Base-by-base conservation (phyloP, 768 basidiomycete genomes). In the Gyrodon lividus region DNA sequence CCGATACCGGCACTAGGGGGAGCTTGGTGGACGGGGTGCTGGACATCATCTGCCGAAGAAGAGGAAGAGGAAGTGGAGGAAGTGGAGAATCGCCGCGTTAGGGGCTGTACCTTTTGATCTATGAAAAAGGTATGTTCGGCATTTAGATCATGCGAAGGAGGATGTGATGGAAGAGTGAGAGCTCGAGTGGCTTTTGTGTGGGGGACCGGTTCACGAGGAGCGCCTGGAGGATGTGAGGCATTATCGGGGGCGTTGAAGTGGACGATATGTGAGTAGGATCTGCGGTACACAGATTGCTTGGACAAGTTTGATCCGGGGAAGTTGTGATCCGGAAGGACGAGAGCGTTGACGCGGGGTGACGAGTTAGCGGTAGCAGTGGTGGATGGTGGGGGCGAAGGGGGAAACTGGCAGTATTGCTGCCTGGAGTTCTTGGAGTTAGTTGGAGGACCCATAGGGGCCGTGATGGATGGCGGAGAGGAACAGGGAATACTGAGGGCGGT, bases 1-100 rank as follows among this genome's bases (percentile, higher is more conserved):
- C 88, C 85, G 43, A 84, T 87, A 17, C 82, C 83, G 2, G 63
- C 34, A 6, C 53, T 58, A n/a, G 51, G 42, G 20, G 55, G 51
- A 23, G 59, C 44, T 12, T 52, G 60, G 24, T 54, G 53, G 49
- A 39, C 45, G 43, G 14, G 30, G 6, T 35, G 39, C 17, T 35
- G 45, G 23, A 47, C 1, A 48, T 45, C 37, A 26, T 31, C 37
- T 4, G 6, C 31, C 0, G 58, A 56, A 14, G 64, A 63, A 6
- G 62, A 70, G 0, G 67, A 56, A 16, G 64, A 55, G 0, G 61
- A 60, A 30, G 55, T 52, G 6, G 46, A 57, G 12, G 58, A 55
- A 2, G 59, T 39, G 0, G 70, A 68, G 34, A 60, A 62, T 35
- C 72, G 71, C 22, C 73, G 73, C 22, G 70, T 62, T 16, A 69